A percentile compares a stretch with the other conserved stretches of the same genome.
phyloP scores from a whole-genome alignment of 164 flowering plant genomes.

The Umbellularia californica region DNA sequence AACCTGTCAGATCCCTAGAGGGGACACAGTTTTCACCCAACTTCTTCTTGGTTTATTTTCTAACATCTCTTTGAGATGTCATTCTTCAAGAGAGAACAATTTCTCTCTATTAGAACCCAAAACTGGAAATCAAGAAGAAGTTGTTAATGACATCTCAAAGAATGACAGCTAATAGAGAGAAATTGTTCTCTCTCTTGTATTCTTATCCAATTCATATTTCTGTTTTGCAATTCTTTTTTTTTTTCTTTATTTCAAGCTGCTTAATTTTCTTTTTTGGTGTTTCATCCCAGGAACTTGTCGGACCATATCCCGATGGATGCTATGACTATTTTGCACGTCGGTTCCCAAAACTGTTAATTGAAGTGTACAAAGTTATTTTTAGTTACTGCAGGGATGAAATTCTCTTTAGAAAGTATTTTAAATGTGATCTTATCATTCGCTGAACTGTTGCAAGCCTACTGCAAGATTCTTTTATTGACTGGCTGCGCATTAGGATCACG shows the following conservation, averaged over 20 bases:
- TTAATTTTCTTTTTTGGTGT: neutral
- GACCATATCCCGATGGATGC: conserved; percentile 75
- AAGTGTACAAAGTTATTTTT: conserved; percentile 69
- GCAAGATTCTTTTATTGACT: neutral
- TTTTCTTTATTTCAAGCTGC: neutral
- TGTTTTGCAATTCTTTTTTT: neutral
- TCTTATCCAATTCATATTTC: neutral
- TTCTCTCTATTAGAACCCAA: too few relatives aligned
- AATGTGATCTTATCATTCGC: conserved; percentile 1
- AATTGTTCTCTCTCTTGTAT: neutral
- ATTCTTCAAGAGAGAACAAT: too few relatives aligned
- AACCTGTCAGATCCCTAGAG: too few relatives aligned
- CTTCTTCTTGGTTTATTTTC: too few relatives aligned
- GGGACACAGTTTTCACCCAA: too few relatives aligned
- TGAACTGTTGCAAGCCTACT: neutral
- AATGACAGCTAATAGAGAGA: too few relatives aligned
- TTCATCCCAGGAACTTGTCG: conserved; percentile 56
- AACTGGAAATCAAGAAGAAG: too few relatives aligned
- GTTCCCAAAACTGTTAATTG: conserved; percentile 72
- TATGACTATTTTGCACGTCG: conserved; percentile 63
- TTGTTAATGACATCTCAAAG: too few relatives aligned
- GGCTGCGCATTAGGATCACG: too few relatives aligned
- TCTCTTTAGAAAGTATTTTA: conserved; percentile 57
- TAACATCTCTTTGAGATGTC: too few relatives aligned
- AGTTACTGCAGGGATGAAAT: conserved; percentile 55